Conservation (phyloP, 306 rosid species). For the Corylus avellana region DNA sequence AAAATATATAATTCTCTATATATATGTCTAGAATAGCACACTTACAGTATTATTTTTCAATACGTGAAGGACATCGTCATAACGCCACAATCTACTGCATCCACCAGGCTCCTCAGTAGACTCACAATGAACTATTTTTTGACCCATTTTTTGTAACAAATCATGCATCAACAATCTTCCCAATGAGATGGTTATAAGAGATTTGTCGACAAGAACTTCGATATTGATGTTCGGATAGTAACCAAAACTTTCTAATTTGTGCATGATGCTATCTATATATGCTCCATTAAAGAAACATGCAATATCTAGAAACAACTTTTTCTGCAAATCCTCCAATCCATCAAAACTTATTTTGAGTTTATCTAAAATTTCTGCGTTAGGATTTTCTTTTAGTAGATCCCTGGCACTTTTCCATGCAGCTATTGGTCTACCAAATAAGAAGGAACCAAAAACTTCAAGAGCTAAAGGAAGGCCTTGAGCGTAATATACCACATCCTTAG, state of each 20-base stretch:
- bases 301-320: constrained; percentile 24
- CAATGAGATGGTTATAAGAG: not conserved
- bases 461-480: not conserved
- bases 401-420: constrained; percentile 24
- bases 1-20: not conserved
- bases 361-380: not conserved
- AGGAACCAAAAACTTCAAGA: too few relatives aligned
- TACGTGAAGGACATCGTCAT: too few relatives aligned
- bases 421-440: not conserved
- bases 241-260: constrained; percentile 21
- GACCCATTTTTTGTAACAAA: not conserved
- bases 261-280: constrained; percentile 12
- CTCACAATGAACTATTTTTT: too few relatives aligned
- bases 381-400: constrained; percentile 1
- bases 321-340: constrained; percentile 16
- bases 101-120: too few relatives aligned
- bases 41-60: too few relatives aligned
- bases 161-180: constrained; percentile 26
- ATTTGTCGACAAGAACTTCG: constrained; percentile 22
- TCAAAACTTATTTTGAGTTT: constrained; percentile 27
- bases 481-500: constrained; percentile 9
- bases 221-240: constrained; percentile 11
- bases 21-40: too few relatives aligned
- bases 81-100: too few relatives aligned
- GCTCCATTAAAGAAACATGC: constrained; percentile 34